Conservation (phyloP, 192 early-diverging fungal species). For the Rhizophlyctis rosea region DNA sequence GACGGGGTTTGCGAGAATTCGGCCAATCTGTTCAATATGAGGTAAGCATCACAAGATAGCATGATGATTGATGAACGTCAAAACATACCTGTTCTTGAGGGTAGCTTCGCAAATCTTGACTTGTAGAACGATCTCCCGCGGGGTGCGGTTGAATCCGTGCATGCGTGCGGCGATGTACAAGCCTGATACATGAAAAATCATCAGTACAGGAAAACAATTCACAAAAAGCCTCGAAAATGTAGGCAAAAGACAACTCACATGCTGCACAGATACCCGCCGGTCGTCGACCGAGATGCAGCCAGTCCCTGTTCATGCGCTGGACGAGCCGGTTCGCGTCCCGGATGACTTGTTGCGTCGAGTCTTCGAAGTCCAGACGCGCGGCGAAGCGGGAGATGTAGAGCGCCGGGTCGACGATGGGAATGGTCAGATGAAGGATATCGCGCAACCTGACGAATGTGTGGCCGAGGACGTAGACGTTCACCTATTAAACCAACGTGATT, state of each 20-base stretch:
- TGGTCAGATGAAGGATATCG: constrained; percentile 37
- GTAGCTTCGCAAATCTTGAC: constrained; percentile 90
- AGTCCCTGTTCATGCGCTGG: constrained; percentile 90
- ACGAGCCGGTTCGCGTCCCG: constrained; percentile 78
- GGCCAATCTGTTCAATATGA: constrained; percentile 49
- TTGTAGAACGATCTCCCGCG: constrained; percentile 78
- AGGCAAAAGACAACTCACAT: constrained; percentile 36
- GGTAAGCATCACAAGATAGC: constrained; percentile 2
- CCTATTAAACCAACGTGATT: constrained; percentile 23
- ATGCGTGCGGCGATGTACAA: constrained; percentile 86
- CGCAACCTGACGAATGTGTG: constrained; percentile 77
- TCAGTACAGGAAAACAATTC: background rate
- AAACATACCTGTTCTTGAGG: constrained; percentile 63
- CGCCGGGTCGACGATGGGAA: constrained; percentile 87
- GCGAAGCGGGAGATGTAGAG: constrained; percentile 93
- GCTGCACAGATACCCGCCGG: constrained; percentile 96
- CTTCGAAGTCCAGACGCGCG: constrained; percentile 83
- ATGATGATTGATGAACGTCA: no score
- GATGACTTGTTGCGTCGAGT: constrained; percentile 72
- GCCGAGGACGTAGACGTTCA: constrained; percentile 87
- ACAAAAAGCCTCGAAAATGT: background rate
- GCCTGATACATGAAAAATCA: constrained; percentile 13
- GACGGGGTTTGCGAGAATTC: constrained; percentile 84
- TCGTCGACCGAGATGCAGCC: constrained; percentile 84
- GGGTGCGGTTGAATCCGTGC: constrained; percentile 82